These are phyloP conservation scores for Tricholoma matsutake DNA, from an alignment of 768 basidiomycete genomes.

Conservation along the genomic window DNA sequence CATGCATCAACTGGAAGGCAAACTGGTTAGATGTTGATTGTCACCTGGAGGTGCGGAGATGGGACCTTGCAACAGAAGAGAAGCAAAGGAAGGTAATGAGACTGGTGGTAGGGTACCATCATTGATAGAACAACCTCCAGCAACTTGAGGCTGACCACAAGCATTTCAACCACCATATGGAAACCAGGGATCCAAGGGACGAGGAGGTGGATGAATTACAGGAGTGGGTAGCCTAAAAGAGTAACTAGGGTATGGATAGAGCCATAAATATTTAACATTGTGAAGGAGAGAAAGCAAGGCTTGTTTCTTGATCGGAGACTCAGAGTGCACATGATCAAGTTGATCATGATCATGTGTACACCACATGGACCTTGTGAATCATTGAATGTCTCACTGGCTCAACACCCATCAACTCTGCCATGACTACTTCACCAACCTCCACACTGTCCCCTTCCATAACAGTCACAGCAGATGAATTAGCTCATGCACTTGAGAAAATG, in stretches of 20 bases:
- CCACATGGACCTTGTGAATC: neutral
- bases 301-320: neutral
- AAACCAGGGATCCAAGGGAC: neutral
- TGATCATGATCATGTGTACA: no score
- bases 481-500: constrained; percentile 12
- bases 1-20: neutral
- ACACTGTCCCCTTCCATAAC: constrained; percentile 9
- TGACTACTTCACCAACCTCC: constrained; percentile 10
- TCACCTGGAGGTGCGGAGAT: neutral
- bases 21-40: neutral
- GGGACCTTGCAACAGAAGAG: neutral
- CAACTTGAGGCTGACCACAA: neutral
- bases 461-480: constrained; percentile 12
- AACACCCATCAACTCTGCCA: constrained; percentile 9
- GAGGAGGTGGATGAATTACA: neutral
- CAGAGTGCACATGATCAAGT: no score
- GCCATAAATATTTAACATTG: no score
- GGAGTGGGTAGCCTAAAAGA: neutral
- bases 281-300: neutral
- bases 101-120: neutral
- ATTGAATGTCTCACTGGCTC: constrained; percentile 1
- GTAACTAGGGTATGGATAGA: neutral
- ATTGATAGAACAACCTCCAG: neutral
- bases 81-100: neutral
- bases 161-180: neutral